Conservation (phyloP, 1,284 basidiomycete genomes). For the Puccinia horiana region DNA sequence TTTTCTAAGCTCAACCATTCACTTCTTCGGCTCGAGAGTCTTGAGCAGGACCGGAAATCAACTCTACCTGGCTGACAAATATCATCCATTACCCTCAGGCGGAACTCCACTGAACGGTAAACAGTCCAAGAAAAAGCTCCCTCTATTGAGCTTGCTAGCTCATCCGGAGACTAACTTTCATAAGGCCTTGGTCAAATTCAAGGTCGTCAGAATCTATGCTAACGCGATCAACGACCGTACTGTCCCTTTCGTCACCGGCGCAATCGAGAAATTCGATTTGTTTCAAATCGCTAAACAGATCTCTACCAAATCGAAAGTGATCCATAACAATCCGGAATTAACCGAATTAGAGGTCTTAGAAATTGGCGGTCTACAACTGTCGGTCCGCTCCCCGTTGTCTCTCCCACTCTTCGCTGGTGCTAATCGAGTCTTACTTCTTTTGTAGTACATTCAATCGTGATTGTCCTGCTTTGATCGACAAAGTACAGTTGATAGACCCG, state of each 20-base stretch:
- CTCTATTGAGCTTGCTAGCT: slow-evolving; percentile 78
- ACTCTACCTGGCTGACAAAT: slow-evolving; percentile 73
- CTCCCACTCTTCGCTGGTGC: neutral
- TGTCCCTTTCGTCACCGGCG: slow-evolving; percentile 55
- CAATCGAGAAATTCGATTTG: slow-evolving; percentile 24
- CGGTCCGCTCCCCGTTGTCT: neutral
- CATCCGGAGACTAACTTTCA: slow-evolving; percentile 81
- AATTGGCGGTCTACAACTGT: slow-evolving; percentile 37
- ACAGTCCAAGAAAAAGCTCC: slow-evolving; percentile 63
- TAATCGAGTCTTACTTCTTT: neutral
- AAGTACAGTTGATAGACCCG: neutral
- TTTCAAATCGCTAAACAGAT: slow-evolving; percentile 16
- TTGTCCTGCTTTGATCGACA: slow-evolving; percentile 13
- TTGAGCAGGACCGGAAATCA: slow-evolving; percentile 83
- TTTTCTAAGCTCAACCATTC: slow-evolving; percentile 66
- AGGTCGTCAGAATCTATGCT: slow-evolving; percentile 75
- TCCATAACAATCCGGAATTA: neutral
- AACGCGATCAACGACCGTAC: slow-evolving; percentile 65
- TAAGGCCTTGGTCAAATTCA: slow-evolving; percentile 71
- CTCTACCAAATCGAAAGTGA: neutral
- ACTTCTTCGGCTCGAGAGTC: slow-evolving; percentile 70
- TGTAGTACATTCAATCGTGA: slow-evolving; percentile 21
- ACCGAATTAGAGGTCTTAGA: slow-evolving; percentile 24
- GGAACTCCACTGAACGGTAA: neutral
- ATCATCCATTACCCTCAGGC: slow-evolving; percentile 61